Conservation (phyloP, 768 basidiomycete genomes). For the Macrocybe gigantea region DNA sequence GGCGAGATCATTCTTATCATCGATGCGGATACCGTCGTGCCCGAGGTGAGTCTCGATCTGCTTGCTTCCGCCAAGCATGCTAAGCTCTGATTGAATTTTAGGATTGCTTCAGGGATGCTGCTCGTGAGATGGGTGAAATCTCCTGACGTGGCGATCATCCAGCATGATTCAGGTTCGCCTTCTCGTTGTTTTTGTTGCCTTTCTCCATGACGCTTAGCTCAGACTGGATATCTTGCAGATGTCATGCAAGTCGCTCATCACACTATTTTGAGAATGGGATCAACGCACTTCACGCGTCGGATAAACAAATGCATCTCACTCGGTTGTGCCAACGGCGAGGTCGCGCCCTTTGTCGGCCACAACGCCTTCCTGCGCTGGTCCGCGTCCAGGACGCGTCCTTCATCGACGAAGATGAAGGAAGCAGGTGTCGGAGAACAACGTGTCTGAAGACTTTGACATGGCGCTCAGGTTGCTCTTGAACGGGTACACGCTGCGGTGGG, state of each 20-base stretch:
- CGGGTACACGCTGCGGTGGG: conserved; percentile 75
- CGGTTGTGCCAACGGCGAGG: conserved; percentile 75
- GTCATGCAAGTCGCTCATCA: conserved; percentile 88
- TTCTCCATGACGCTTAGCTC: not conserved
- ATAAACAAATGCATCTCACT: conserved; percentile 81
- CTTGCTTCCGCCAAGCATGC: not conserved
- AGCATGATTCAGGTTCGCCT: conserved; percentile 68
- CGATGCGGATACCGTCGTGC: conserved; percentile 73
- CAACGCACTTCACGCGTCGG: conserved; percentile 85
- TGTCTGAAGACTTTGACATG: conserved; percentile 80
- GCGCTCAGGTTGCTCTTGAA: conserved; percentile 62
- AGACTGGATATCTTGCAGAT: conserved; percentile 26
- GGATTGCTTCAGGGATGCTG: conserved; percentile 88
- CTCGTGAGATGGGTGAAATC: conserved; percentile 77
- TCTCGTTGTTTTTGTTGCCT: not conserved
- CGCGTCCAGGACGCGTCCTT: conserved; percentile 80
- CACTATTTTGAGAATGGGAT: conserved; percentile 80
- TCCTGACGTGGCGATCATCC: conserved; percentile 81
- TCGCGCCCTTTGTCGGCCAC: conserved; percentile 80
- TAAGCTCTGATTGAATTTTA: conserved; percentile 10
- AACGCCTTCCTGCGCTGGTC: conserved; percentile 87
- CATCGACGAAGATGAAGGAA: conserved; percentile 61
- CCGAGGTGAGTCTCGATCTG: conserved; percentile 40
- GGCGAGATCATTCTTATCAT: conserved; percentile 79
- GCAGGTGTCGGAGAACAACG: conserved; percentile 73